Evolutionary conservation across 768 basidiomycete genomes (phyloP).

Genomic region (Epithele typhae): DNA sequence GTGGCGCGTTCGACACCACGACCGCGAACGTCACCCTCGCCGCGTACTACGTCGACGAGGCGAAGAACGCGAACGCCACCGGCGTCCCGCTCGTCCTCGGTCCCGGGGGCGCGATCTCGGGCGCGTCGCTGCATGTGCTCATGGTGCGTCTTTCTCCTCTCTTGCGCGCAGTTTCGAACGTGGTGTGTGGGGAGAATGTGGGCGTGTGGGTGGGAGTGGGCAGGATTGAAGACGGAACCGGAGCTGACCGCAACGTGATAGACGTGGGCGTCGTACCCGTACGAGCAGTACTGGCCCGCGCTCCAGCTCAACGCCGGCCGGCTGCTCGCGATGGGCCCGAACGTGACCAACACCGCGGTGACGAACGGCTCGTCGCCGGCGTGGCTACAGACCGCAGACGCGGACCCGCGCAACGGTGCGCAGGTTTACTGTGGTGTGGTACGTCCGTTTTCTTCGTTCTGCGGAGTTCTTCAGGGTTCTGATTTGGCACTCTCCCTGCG

Average conservation of each 20-base stretch:
- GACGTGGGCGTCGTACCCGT: constrained; percentile 48
- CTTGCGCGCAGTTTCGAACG: neutral
- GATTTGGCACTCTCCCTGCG: too few species aligned
- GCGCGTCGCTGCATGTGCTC: constrained; percentile 39
- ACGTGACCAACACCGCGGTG: constrained; percentile 29
- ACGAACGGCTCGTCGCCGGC: constrained; percentile 28
- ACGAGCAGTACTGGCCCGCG: constrained; percentile 42
- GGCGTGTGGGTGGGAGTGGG: too few species aligned
- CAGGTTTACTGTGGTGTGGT: constrained; percentile 35
- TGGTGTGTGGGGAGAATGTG: too few species aligned
- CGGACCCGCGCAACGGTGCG: constrained; percentile 25
- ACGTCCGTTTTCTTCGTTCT: too few species aligned
- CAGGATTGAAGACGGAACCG: too few species aligned
- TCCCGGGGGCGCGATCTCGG: constrained; percentile 27
- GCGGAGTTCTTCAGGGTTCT: too few species aligned
- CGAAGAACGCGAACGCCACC: constrained; percentile 38
- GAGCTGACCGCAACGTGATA: too few species aligned
- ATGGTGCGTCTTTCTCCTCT: constrained; percentile 34
- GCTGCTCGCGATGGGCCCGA: constrained; percentile 32
- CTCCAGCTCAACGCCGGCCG: constrained; percentile 35
- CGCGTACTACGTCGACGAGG: constrained; percentile 33
- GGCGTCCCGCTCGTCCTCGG: constrained; percentile 45
- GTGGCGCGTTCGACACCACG: constrained; percentile 22
- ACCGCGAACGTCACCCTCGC: constrained; percentile 45
- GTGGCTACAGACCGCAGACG: constrained; percentile 33